These are phyloP conservation scores for Oehlia diaphana DNA, from an alignment of 192 early-diverging fungal genomes.

Conservation along the genomic window DNA sequence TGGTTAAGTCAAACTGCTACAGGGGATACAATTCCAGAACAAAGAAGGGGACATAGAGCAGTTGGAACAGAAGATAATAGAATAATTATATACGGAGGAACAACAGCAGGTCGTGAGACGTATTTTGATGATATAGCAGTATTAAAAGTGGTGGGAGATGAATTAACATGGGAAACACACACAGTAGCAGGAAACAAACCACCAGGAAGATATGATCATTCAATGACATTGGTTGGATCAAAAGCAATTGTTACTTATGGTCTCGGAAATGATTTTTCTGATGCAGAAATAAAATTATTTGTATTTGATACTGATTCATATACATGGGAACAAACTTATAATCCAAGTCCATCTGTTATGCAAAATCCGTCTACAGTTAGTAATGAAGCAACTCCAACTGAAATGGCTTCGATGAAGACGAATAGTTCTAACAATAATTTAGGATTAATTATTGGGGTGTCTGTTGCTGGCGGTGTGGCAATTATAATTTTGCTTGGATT, in stretches of 20 bases:
- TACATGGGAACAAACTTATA: background rate
- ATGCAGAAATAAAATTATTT: background rate
- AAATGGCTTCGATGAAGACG: background rate
- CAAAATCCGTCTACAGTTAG: background rate
- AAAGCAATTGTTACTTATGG: slow-evolving; percentile 16
- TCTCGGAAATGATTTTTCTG: background rate
- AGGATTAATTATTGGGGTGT: background rate
- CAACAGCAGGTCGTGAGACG: background rate
- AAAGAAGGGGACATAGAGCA: background rate
- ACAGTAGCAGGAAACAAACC: background rate
- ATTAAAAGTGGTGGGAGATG: background rate
- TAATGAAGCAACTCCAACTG: background rate
- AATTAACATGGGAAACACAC: background rate
- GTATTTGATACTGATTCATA: background rate
- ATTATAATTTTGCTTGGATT: background rate
- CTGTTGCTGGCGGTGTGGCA: background rate
- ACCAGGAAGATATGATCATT: background rate
- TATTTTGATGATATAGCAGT: background rate
- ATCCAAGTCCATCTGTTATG: background rate
- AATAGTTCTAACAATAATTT: background rate
- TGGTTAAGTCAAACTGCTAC: background rate
- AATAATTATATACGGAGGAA: slow-evolving; percentile 21
- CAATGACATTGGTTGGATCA: slow-evolving; percentile 20
- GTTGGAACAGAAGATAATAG: background rate
- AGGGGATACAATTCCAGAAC: background rate